Conservation (phyloP, 306 rosid species). For the Dalbergia cochinchinensis region DNA sequence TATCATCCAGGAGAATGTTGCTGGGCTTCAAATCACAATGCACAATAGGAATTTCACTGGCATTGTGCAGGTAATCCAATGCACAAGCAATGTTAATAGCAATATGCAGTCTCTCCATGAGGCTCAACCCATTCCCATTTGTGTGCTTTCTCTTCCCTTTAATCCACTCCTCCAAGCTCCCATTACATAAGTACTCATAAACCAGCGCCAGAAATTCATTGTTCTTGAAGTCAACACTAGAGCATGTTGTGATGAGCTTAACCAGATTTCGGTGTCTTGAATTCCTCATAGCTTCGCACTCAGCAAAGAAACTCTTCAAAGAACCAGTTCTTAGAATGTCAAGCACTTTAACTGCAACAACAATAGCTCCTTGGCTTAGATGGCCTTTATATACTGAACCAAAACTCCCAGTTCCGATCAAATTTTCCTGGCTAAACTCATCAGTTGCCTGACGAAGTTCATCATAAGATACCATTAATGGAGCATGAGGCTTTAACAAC, state of each 20-base stretch:
- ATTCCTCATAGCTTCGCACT: slow-evolving; percentile 72
- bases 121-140: slow-evolving; percentile 57
- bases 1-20: slow-evolving; percentile 70
- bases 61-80: slow-evolving; percentile 76
- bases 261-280: slow-evolving; percentile 78
- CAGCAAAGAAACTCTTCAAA: slow-evolving; percentile 77
- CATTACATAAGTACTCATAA: slow-evolving; percentile 69
- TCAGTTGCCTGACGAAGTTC: slow-evolving; percentile 71
- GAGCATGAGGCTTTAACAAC: slow-evolving; percentile 47
- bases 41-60: slow-evolving; percentile 67
- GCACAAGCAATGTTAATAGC: slow-evolving; percentile 71
- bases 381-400: slow-evolving; percentile 74
- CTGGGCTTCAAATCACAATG: slow-evolving; percentile 90
- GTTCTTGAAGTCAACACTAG: slow-evolving; percentile 68
- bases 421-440: slow-evolving; percentile 56
- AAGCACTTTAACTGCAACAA: slow-evolving; percentile 75
- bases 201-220: slow-evolving; percentile 74
- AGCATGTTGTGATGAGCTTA: slow-evolving; percentile 76
- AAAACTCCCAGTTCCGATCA: slow-evolving; percentile 71
- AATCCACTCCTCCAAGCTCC: slow-evolving; percentile 84
- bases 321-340: slow-evolving; percentile 54
- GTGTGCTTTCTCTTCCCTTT: slow-evolving; percentile 55
- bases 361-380: slow-evolving; percentile 51
- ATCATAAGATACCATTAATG: slow-evolving; percentile 58
- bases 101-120: slow-evolving; percentile 69